These are phyloP conservation scores for Didymellaceae sp. DNA, from an alignment of 2,329 filamentous ascomycete species.

Conservation along the genomic window DNA sequence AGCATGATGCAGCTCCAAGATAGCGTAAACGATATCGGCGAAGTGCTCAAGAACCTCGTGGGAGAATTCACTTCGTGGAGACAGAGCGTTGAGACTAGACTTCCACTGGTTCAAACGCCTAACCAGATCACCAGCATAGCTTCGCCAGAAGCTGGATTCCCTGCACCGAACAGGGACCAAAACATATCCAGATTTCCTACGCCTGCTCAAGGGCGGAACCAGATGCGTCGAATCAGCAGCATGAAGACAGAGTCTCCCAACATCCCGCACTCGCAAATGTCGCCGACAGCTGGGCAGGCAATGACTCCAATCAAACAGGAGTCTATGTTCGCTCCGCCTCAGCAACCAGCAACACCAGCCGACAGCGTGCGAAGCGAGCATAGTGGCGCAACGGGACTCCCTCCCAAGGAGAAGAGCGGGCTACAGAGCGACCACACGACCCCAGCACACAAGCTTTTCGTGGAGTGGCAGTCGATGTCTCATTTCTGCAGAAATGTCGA, in stretches of 20 bases:
- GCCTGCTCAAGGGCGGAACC: conserved; percentile 35
- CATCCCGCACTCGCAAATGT: conserved; percentile 35
- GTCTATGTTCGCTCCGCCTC: conserved; percentile 26
- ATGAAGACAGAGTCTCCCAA: conserved; percentile 46
- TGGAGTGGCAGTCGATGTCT: conserved; percentile 63
- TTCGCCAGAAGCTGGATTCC: conserved; percentile 39
- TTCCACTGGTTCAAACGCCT: conserved; percentile 23
- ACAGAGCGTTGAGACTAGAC: conserved; percentile 39
- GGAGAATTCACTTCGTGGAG: conserved; percentile 44
- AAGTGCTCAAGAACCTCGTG: conserved; percentile 39
- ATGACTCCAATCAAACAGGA: conserved; percentile 45
- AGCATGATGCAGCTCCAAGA: conserved; percentile 59
- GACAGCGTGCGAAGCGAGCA: conserved; percentile 41
- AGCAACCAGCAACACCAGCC: conserved; percentile 43
- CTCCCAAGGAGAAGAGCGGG: conserved; percentile 36
- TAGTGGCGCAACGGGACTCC: conserved; percentile 23
- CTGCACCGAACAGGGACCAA: conserved; percentile 33
- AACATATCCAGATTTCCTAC: conserved; percentile 38
- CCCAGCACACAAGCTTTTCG: conserved; percentile 81
- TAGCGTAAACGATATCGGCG: conserved; percentile 50
- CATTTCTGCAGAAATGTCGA: conserved; percentile 61
- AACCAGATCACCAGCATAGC: conserved; percentile 35
- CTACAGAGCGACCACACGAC: conserved; percentile 89
- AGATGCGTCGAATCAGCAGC: conserved; percentile 37
- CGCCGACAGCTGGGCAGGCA: conserved; percentile 30